Evolutionary conservation across 2,329 filamentous ascomycete species (phyloP), one percentile per base, ranked within the genome.

Genomic region (Cladophialophora chaetospira): DNA sequence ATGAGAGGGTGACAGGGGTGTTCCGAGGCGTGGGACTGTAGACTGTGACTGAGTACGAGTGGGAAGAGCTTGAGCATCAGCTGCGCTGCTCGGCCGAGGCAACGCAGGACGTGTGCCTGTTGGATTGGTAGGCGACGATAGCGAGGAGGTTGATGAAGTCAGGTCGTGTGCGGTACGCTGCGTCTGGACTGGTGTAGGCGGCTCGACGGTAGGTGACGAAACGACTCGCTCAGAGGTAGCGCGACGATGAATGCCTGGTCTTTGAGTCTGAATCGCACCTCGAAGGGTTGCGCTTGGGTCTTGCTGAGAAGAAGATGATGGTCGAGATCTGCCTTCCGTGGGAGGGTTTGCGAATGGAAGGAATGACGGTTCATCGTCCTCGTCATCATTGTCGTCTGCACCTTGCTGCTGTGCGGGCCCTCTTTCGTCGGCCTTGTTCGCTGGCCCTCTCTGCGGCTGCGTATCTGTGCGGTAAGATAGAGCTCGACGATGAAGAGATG

Each of bases 311-410:
- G 61, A 60, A 5, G 69, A 67, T 13, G 57, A 50, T 23, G 52
- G 52, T 3, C 59, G 55, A 59, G 62, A 2, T 63, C 54, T 9
- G 57, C 17, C 9, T 59, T 55, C 52, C 35, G 53, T 11, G 43
- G 53, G 26, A 21, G 25, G 40, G 48, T 57, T 53, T 31, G 68
- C 63, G 17, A 78, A 65, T 1, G 77, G 76, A 1, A 79, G 67
- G 54, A 79, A 79, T 2, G 76, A 74, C 0, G 75, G 76, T 0
- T 75, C 69, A 17, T 77, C 75, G 31, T 78, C 75, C 5, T 68
- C 65, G 10, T 75, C 75, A 21, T 76, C 74, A 13, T 58, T 55
- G 4, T 58, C 51, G 4, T 55, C 52, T n/a, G 50, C 54, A 29
- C 66, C 71, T 52, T 35, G 13, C 3, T 70, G 72, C 23, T 70